Percentiles rank a stretch among this genome's conserved stretches.
phyloP scores from a whole-genome alignment of 2,329 filamentous ascomycete species.

The Conoideocrella luteorostrata region DNA sequence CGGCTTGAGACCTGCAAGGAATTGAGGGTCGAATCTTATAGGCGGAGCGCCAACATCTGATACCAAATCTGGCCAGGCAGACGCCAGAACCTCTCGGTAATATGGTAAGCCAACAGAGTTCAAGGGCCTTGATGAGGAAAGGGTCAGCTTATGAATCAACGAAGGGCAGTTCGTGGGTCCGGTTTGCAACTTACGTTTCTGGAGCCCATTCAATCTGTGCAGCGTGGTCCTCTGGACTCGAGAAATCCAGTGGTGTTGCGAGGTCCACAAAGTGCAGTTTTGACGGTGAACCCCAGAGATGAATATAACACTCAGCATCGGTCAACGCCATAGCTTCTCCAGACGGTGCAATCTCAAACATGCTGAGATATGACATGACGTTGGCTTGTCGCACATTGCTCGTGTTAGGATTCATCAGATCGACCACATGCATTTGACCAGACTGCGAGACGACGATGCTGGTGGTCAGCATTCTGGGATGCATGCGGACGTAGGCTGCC shows the following conservation, averaged over 20 bases:
- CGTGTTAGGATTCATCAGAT: conserved; percentile 87
- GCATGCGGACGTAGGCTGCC: conserved; percentile 92
- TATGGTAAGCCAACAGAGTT: conserved; percentile 87
- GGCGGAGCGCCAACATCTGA: conserved; percentile 84
- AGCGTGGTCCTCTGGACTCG: conserved; percentile 55
- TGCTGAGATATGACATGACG: conserved; percentile 65
- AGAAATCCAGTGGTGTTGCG: conserved; percentile 69
- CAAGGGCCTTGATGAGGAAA: conserved; percentile 51
- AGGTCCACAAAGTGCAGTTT: conserved; percentile 86
- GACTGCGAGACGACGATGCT: conserved; percentile 88
- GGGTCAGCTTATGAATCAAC: conserved; percentile 9
- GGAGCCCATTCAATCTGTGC: conserved; percentile 60
- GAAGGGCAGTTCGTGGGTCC: background rate
- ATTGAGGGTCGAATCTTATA: conserved; percentile 62
- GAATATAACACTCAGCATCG: conserved; percentile 71
- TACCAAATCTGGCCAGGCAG: conserved; percentile 81
- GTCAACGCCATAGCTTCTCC: conserved; percentile 79
- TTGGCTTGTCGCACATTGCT: conserved; percentile 81
- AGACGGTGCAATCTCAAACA: conserved; percentile 80
- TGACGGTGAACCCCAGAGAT: conserved; percentile 80
- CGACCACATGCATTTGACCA: conserved; percentile 91
- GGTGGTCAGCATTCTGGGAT: conserved; percentile 90
- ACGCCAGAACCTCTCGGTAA: conserved; percentile 81
- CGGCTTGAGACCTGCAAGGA: conserved; percentile 61
- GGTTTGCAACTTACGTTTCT: conserved; percentile 53